Base-by-base conservation (phyloP, 2,329 filamentous ascomycete species). In the Pseudogymnoascus sp. region DNA sequence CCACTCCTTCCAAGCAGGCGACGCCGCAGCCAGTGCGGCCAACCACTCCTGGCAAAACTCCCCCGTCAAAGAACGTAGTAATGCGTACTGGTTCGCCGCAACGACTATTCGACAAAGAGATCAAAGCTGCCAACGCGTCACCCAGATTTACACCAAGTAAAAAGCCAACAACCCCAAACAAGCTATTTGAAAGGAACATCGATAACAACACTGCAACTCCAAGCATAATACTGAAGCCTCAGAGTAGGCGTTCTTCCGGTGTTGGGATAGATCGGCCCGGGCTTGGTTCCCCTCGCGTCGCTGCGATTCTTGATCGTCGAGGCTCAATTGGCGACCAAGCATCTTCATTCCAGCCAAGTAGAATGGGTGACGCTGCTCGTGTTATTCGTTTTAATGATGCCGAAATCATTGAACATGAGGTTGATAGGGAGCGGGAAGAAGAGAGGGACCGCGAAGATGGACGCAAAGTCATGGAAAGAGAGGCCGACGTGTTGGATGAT, bases 241-340 rank as follows among this genome's bases (percentile, higher is more conserved):
- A 83, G 62, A 72, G 72, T 35, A 79, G 86, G 28, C 77, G 78
- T 47, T 81, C 86, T 14, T 88, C 87, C 12, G 87, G 88, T 0
- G 70, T 91, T 63, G 88, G 89, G 20, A 82, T 84, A 64, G 89
- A 90, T 67, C 83, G 82, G 65, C 76, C 81, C 64, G 89, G 89
- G 0, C 79, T 92, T 60, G 89, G 90, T 6, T 93, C 90, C 0
- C 90, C 89, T 4, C 84, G 83, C 59, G 82, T 93, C 60, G 80
- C 87, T 20, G 87, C 84, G 28, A 78, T 91, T 32, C 80, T 92
- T 34, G 87, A 89, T 65, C 83, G 85, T 34, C 82, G 90, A 57
- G 80, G 78, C 50, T 91, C 89, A 1, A 87, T 93, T 63, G 83
- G 87, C 20, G 86, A 92, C 41, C 77, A 81, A 20, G 82, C 86